phyloP scores from a whole-genome alignment of 2,329 filamentous ascomycete genomes.

The Colletotrichum tanaceti region DNA sequence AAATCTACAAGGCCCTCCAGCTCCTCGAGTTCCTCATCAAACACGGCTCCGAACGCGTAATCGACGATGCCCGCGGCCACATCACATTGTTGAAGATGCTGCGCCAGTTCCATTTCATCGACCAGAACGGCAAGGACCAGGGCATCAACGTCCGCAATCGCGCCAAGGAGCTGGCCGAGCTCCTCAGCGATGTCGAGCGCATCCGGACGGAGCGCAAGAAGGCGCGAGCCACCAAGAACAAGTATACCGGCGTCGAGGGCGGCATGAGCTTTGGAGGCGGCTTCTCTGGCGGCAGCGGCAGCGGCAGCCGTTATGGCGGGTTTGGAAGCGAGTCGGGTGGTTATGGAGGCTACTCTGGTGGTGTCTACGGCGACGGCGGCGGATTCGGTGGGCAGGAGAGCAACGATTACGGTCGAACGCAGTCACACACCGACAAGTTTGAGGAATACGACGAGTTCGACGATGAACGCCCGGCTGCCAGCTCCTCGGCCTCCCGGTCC shows the following conservation, averaged over 20 bases:
- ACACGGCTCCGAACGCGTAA: constrained; percentile 96
- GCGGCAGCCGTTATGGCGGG: constrained; percentile 78
- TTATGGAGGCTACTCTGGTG: constrained; percentile 72
- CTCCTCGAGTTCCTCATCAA: constrained; percentile 97
- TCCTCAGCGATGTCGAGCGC: constrained; percentile 91
- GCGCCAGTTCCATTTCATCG: constrained; percentile 96
- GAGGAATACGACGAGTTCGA: constrained; percentile 98
- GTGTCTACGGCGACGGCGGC: constrained; percentile 95
- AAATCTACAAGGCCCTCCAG: constrained; percentile 99
- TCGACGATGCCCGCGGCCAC: constrained; percentile 96
- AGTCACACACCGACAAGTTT: constrained; percentile 77
- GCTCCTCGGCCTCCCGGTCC: constrained; percentile 63
- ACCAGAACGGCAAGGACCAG: constrained; percentile 97
- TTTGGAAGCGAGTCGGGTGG: constrained; percentile 89
- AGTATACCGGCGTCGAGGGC: constrained; percentile 95
- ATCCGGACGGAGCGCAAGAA: constrained; percentile 90
- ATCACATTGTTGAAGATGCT: constrained; percentile 98
- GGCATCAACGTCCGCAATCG: constrained; percentile 97
- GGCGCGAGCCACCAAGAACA: constrained; percentile 87
- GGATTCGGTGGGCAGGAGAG: constrained; percentile 85
- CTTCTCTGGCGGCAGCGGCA: constrained; percentile 59
- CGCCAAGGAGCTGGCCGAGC: constrained; percentile 92
- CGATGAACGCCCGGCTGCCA: constrained; percentile 65
- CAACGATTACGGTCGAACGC: constrained; percentile 61
- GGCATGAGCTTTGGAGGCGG: constrained; percentile 72